Evolutionary conservation across 2,329 filamentous ascomycete species (phyloP), one percentile per base, ranked within the genome.

Genomic region (Fusarium poae): DNA sequence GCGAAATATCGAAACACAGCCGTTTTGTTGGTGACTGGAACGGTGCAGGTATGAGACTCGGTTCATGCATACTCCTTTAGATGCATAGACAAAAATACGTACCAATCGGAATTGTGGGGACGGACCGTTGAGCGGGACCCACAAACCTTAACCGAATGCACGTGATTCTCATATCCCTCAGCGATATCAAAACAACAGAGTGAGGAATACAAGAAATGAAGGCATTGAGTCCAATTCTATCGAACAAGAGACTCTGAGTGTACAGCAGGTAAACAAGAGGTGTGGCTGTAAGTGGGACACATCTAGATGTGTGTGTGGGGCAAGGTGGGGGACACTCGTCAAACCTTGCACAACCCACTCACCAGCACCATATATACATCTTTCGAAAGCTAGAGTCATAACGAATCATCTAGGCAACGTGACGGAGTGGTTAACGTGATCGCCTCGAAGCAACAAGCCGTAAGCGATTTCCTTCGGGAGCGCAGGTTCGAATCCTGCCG

Each of bases 401-500:
- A 39, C n/a, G 35, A 39, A 39, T 39, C 35, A 39, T 15, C 11
- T 8, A 39, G 35, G 35, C 35, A 39, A 39, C 35, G 35, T 39
- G 35, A 4, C 35, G 3, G 35, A 39, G 35, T 39, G 35, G 35
- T 39, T 39, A 39, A 20, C 3, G 35, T 5, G 35, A 20, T 8
- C 2, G 35, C 35, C 35, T 39, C 35, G 35, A 39, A 39, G 4
- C 7, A 25, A 8, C 13, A 13, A 7, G 6, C 10, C n/a, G 35
- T 20, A 11, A 54, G 29, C 58, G 20, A 53, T 44, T 68, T 37
- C 58, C 53, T 64, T 68, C 66, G 66, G 56, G 58, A 37, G 66
- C 66, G 66, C 53, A 61, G 59, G 66, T 68, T 68, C 66, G 66
- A 68, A 68, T 68, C 66, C 59, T 61, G 59, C 65, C 66, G 59